Evolutionary conservation across 305 asterid genomes (phyloP).

Genomic region (Coffea humblotiana): DNA sequence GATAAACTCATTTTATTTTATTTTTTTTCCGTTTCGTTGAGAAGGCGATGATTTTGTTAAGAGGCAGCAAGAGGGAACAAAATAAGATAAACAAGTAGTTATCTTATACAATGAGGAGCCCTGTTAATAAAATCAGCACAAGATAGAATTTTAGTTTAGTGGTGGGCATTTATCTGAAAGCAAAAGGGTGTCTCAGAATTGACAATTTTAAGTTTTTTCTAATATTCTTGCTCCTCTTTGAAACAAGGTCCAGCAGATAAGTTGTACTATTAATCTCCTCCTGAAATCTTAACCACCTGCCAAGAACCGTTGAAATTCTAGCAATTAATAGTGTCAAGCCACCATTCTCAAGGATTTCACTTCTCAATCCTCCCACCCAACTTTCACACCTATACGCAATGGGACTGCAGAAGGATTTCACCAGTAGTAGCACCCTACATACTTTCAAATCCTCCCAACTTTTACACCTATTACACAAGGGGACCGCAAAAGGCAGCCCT

Average conservation of each 20-base stretch:
- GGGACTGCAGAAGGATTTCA: background rate
- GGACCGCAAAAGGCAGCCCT: background rate
- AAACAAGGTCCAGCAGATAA: background rate
- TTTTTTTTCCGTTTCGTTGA: too few species aligned
- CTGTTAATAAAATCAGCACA: too few species aligned
- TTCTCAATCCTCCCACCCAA: background rate
- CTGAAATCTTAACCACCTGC: background rate
- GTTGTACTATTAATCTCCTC: background rate
- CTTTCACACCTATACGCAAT: background rate
- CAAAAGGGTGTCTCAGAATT: too few species aligned
- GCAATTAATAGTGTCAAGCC: background rate
- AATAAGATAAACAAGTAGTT: too few species aligned
- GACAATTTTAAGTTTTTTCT: too few species aligned
- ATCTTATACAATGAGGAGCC: too few species aligned
- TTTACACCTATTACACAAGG: background rate
- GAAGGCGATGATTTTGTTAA: too few species aligned
- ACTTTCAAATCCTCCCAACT: background rate
- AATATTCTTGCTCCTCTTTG: background rate
- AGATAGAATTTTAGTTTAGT: too few species aligned
- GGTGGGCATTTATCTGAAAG: too few species aligned
- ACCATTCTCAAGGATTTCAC: background rate
- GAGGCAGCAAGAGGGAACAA: too few species aligned
- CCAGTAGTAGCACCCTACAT: background rate
- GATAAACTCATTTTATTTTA: background rate
- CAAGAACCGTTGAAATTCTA: background rate